Percentiles rank a stretch among this genome's conserved stretches.
phyloP scores from a whole-genome alignment of 1,284 basidiomycete genomes.

The Trichosporon sp. region DNA sequence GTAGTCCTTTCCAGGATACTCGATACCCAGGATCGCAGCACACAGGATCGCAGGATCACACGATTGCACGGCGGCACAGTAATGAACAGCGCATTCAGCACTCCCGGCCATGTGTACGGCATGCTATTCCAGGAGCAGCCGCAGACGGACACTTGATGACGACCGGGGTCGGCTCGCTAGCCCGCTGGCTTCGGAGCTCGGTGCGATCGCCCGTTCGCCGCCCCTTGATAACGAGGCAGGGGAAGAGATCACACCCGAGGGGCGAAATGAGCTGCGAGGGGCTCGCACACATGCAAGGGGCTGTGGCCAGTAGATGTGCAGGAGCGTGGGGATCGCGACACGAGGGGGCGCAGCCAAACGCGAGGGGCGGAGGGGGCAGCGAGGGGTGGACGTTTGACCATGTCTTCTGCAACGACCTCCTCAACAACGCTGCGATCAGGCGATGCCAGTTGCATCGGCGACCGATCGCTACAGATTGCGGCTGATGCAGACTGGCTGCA shows the following conservation, averaged over 20 bases:
- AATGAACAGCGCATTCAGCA: too few species aligned
- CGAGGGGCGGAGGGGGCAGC: background rate
- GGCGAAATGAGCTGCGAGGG: background rate
- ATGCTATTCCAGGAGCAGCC: background rate
- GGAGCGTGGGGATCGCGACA: background rate
- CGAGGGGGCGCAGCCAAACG: background rate
- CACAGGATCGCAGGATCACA: background rate
- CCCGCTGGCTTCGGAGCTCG: background rate
- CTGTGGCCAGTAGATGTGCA: background rate
- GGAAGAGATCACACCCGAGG: background rate
- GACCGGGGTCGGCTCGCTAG: background rate
- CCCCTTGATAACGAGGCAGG: background rate
- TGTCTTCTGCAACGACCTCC: background rate
- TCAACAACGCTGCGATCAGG: background rate
- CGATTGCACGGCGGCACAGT: too few species aligned
- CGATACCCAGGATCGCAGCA: too few species aligned
- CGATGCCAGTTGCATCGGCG: background rate
- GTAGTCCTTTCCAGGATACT: too few species aligned
- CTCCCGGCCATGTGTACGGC: background rate
- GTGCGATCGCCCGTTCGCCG: background rate
- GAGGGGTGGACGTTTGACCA: background rate
- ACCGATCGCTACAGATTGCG: background rate
- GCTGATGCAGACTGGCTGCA: too few species aligned
- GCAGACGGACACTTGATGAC: background rate
- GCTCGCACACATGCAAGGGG: background rate